Percentiles rank a stretch among this genome's conserved stretches.
These are phyloP conservation scores for Aspergillus fischeri DNA, from an alignment of 2,329 filamentous ascomycete species.

Conservation along the genomic window DNA sequence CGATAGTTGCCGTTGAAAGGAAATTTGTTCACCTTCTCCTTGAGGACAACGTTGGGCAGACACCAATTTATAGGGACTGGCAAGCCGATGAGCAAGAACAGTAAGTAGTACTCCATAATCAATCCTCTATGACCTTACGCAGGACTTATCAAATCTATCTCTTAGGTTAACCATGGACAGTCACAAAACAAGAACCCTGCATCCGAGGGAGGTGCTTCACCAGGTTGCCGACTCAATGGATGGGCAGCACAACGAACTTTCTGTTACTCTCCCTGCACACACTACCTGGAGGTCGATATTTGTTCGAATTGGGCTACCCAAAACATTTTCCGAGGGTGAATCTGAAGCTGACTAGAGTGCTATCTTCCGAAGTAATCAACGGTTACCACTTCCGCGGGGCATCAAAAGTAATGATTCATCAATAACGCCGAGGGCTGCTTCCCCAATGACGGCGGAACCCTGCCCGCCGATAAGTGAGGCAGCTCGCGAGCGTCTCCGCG, in stretches of 20 bases:
- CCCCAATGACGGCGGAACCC: background rate
- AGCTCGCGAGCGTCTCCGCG: background rate
- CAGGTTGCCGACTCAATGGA: slow-evolving; percentile 10
- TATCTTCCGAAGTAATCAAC: slow-evolving; percentile 5
- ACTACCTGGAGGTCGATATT: slow-evolving; percentile 6
- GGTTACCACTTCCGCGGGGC: slow-evolving; percentile 5
- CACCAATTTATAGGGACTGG: background rate
- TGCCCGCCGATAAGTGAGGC: slow-evolving; percentile 1
- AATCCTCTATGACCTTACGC: slow-evolving; percentile 1
- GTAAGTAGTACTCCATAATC: background rate
- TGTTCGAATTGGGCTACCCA: slow-evolving; percentile 2
- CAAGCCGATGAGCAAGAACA: background rate
- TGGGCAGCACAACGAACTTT: slow-evolving; percentile 7
- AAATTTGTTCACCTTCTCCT: background rate
- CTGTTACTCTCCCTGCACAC: slow-evolving; percentile 9
- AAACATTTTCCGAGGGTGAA: background rate
- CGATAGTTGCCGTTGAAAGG: background rate
- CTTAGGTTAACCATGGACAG: slow-evolving; percentile 3
- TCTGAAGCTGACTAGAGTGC: slow-evolving; percentile 4
- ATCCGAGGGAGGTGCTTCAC: slow-evolving; percentile 9
- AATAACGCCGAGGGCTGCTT: slow-evolving; percentile 3
- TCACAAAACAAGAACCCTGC: slow-evolving; percentile 2
- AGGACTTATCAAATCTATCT: background rate
- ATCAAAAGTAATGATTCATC: slow-evolving; percentile 8
- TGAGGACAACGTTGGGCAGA: background rate